Conservation (phyloP, 108 stramenopile species). For the Stephanodiscus triporus region DNA sequence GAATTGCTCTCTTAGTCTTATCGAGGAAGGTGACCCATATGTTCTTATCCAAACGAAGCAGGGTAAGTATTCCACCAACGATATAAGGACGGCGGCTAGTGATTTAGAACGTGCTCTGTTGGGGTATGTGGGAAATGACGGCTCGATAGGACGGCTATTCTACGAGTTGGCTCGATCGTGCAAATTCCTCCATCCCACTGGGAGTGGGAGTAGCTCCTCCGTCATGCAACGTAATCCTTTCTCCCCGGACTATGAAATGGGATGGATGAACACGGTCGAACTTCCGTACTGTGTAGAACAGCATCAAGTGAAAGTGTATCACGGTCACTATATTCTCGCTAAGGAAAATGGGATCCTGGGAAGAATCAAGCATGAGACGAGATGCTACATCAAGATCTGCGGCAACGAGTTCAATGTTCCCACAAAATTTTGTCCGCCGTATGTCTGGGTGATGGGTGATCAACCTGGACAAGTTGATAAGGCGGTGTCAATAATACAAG, state of each 20-base stretch:
- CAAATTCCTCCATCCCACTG: constrained; percentile 18
- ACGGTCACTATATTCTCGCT: neutral
- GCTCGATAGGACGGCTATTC: constrained; percentile 20
- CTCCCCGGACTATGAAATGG: constrained; percentile 7
- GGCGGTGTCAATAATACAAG: neutral
- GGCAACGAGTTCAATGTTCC: neutral
- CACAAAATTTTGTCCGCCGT: neutral
- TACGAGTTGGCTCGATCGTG: constrained; percentile 16
- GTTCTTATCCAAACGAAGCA: constrained; percentile 8
- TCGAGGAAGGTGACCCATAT: neutral
- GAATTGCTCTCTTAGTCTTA: constrained; percentile 16
- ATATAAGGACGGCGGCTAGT: constrained; percentile 11
- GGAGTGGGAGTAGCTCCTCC: neutral
- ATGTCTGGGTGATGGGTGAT: constrained; percentile 5
- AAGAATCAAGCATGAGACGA: neutral
- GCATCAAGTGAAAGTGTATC: neutral
- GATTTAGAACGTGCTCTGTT: constrained; percentile 14
- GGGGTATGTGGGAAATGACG: constrained; percentile 2
- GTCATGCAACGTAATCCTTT: constrained; percentile 29
- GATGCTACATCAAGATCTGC: constrained; percentile 7
- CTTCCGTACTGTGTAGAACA: constrained; percentile 8
- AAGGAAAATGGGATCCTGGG: neutral
- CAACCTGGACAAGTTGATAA: neutral
- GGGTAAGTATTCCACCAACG: constrained; percentile 3
- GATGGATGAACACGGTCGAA: constrained; percentile 16